Evolutionary conservation across 2,329 filamentous ascomycete genomes (phyloP).

Genomic region (Colletotrichum spinosum): DNA sequence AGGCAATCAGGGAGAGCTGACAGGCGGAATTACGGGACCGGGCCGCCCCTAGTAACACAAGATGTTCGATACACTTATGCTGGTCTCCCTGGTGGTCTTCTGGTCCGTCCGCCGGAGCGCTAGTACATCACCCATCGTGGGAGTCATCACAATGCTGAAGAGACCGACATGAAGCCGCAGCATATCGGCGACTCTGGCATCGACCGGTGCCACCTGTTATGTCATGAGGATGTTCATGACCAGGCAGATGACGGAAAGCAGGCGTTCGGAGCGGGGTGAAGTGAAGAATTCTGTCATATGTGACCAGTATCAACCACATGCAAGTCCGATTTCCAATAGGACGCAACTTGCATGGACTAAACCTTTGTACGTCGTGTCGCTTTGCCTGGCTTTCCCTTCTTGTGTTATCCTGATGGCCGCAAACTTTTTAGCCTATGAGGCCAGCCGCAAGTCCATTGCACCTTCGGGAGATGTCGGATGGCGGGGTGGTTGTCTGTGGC

Average conservation of each 20-base stretch:
- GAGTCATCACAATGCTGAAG: background rate
- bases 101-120: conserved; percentile 17
- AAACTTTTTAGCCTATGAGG: conserved; percentile 27
- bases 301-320: background rate
- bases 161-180: background rate
- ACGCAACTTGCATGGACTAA: conserved; percentile 11
- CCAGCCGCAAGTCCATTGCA: conserved; percentile 11
- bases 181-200: background rate
- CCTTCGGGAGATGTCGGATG: conserved; percentile 32
- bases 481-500: background rate
- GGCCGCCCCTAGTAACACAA: conserved; percentile 27
- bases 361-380: background rate
- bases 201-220: too few species aligned
- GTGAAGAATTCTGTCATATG: conserved; percentile 22
- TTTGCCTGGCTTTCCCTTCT: conserved; percentile 4
- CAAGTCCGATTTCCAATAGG: conserved; percentile 10
- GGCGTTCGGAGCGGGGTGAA: background rate
- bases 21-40: conserved; percentile 21
- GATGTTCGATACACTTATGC: background rate
- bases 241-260: background rate
- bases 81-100: conserved; percentile 1
- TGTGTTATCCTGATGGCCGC: background rate
- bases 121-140: background rate
- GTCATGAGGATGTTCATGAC: too few species aligned
- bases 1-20: background rate